Evolutionary conservation across 192 early-diverging fungal genomes (phyloP).

Genomic region (Dissophora ornata): DNA sequence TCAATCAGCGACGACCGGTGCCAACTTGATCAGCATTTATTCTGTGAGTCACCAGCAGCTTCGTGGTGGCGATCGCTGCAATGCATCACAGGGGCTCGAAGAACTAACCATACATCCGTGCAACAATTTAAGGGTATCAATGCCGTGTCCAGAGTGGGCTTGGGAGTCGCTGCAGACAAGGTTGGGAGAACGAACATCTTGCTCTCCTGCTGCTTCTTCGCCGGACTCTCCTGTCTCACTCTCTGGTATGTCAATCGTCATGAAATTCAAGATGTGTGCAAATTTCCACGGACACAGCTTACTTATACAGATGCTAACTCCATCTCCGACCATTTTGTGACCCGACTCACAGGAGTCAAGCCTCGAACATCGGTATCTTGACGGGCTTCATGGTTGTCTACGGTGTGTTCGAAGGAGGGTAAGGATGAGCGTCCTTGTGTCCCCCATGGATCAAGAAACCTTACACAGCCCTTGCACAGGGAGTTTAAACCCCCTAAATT

Average conservation of each 20-base stretch:
- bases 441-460: no score
- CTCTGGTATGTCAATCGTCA: slow-evolving; percentile 61
- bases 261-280: no score
- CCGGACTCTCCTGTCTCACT: slow-evolving; percentile 56
- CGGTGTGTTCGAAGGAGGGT: slow-evolving; percentile 62
- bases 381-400: slow-evolving; percentile 57
- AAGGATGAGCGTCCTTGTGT: no score
- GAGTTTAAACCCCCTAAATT: no score
- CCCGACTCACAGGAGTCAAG: slow-evolving; percentile 15
- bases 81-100: background rate
- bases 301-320: no score
- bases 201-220: slow-evolving; percentile 51
- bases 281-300: no score
- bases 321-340: no score
- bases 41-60: no score
- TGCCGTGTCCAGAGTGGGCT: slow-evolving; percentile 55
- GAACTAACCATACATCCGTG: slow-evolving; percentile 18
- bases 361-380: slow-evolving; percentile 40
- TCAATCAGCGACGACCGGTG: background rate
- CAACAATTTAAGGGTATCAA: slow-evolving; percentile 54
- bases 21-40: slow-evolving; percentile 37
- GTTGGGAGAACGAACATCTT: slow-evolving; percentile 56
- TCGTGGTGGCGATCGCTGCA: no score
- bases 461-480: no score
- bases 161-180: slow-evolving; percentile 58